Percentiles rank a stretch among this genome's conserved stretches.
Conservation (phyloP, 192 early-diverging fungal genomes). For the Coemansia furcata region DNA sequence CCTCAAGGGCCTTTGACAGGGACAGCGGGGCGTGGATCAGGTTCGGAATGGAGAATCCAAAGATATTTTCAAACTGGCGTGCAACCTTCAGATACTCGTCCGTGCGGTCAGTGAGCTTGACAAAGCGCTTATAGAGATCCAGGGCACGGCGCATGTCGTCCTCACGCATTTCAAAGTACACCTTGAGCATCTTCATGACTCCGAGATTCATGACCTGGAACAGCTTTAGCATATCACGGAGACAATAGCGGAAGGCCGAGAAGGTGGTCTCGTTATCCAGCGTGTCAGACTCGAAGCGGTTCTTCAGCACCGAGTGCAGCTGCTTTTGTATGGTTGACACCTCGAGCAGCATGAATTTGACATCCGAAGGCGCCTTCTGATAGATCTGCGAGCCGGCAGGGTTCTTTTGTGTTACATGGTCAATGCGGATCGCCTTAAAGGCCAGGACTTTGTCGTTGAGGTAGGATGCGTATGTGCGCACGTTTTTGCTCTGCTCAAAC, state of each 20-base stretch:
- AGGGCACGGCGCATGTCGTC: conserved; percentile 53
- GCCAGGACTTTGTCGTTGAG: conserved; percentile 52
- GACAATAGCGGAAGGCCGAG: conserved; percentile 49
- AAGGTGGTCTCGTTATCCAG: conserved; percentile 56
- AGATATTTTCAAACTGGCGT: conserved; percentile 47
- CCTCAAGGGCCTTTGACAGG: conserved; percentile 50
- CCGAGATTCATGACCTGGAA: conserved; percentile 59
- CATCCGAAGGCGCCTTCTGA: conserved; percentile 32
- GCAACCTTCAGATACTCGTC: conserved; percentile 53
- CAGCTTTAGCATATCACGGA: conserved; percentile 56
- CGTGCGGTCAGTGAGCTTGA: conserved; percentile 53
- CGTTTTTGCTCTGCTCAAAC: conserved; percentile 57
- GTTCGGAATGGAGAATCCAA: conserved; percentile 52
- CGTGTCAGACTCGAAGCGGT: conserved; percentile 50
- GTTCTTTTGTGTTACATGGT: conserved; percentile 47
- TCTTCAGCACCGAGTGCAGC: conserved; percentile 54
- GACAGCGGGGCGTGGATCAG: conserved; percentile 55
- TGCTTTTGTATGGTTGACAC: conserved; percentile 52
- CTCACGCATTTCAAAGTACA: conserved; percentile 52
- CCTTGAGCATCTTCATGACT: conserved; percentile 59
- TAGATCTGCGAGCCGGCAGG: conserved; percentile 48
- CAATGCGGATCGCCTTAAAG: conserved; percentile 50
- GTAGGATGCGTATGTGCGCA: conserved; percentile 51
- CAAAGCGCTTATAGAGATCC: conserved; percentile 56
- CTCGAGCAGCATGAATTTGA: conserved; percentile 52